phyloP scores from a whole-genome alignment of 495 filamentous ascomycete genomes.

The Staphylotrichum tortipilum region DNA sequence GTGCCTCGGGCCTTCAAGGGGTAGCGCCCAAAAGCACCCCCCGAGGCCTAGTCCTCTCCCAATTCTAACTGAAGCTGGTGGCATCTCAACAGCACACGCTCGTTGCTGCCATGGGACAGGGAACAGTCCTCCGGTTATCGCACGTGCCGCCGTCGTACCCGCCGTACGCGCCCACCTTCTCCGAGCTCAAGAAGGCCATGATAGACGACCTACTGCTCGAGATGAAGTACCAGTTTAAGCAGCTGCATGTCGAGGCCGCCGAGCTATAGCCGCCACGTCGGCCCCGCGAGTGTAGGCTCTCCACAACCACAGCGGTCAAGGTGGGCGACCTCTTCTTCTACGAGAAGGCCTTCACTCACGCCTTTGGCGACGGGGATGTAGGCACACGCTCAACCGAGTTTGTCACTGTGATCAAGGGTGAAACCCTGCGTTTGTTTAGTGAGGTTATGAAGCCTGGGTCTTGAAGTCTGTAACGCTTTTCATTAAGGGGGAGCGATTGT shows the following conservation, averaged over 20 bases:
- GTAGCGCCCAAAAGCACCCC: too few relatives aligned
- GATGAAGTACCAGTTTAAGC: conserved; percentile 38
- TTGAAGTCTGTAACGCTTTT: too few relatives aligned
- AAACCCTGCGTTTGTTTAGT: too few relatives aligned
- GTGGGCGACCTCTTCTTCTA: conserved; percentile 47
- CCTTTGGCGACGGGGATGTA: conserved; percentile 11
- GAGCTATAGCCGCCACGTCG: conserved; percentile 21
- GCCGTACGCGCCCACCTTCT: not conserved
- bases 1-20: too few relatives aligned
- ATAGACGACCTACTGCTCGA: conserved; percentile 26
- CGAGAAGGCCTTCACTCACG: conserved; percentile 47
- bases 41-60: too few relatives aligned
- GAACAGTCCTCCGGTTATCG: not conserved
- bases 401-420: too few relatives aligned
- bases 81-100: too few relatives aligned
- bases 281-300: not conserved
- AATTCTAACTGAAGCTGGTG: too few relatives aligned
- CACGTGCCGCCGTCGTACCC: conserved; percentile 7
- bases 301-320: conserved; percentile 32
- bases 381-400: too few relatives aligned
- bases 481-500: too few relatives aligned
- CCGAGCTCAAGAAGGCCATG: conserved; percentile 1
- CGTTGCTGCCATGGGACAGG: too few relatives aligned
- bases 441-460: too few relatives aligned
- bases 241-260: conserved; percentile 30